phyloP scores from a whole-genome alignment of 1,139 yeast species.

The Neolecta irregularis region DNA sequence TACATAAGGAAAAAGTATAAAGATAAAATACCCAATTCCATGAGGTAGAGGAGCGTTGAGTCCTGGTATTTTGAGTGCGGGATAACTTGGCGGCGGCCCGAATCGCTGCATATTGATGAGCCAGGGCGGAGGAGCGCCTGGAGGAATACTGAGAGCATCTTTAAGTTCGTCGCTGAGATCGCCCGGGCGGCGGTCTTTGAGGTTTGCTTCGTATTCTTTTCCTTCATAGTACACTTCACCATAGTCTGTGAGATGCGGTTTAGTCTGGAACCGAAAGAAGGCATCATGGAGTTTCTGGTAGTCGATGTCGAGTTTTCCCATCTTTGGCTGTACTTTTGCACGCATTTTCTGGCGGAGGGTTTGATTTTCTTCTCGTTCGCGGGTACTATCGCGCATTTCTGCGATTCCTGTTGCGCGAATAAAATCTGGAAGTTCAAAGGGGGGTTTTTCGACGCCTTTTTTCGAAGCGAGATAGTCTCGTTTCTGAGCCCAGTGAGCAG shows the following conservation, averaged over 20 bases:
- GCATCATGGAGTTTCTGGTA: conserved; percentile 73
- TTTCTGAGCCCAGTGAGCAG: conserved; percentile 71
- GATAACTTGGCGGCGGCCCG: conserved; percentile 82
- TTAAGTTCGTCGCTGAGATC: conserved; percentile 41
- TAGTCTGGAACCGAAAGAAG: conserved; percentile 64
- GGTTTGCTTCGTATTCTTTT: conserved; percentile 39
- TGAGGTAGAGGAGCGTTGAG: conserved; percentile 29
- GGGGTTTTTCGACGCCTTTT: conserved; percentile 54
- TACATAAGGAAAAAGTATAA: neutral
- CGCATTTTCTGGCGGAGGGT: conserved; percentile 62
- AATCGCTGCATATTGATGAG: conserved; percentile 47
- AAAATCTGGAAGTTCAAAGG: conserved; percentile 64
- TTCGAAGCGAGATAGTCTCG: conserved; percentile 62
- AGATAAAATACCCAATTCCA: conserved; percentile 16
- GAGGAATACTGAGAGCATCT: conserved; percentile 55
- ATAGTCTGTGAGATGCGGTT: conserved; percentile 48
- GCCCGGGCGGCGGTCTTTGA: conserved; percentile 47
- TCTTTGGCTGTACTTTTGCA: conserved; percentile 76
- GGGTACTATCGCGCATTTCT: conserved; percentile 52
- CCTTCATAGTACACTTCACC: conserved; percentile 81
- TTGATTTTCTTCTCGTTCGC: conserved; percentile 34
- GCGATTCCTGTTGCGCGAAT: conserved; percentile 75
- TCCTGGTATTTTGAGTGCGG: conserved; percentile 45
- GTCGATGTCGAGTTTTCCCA: conserved; percentile 78
- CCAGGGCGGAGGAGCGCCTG: conserved; percentile 70